A percentile compares a stretch with the other conserved stretches of the same genome.
Conservation (phyloP, 2,329 filamentous ascomycete genomes). For the Diaporthe helianthi region DNA sequence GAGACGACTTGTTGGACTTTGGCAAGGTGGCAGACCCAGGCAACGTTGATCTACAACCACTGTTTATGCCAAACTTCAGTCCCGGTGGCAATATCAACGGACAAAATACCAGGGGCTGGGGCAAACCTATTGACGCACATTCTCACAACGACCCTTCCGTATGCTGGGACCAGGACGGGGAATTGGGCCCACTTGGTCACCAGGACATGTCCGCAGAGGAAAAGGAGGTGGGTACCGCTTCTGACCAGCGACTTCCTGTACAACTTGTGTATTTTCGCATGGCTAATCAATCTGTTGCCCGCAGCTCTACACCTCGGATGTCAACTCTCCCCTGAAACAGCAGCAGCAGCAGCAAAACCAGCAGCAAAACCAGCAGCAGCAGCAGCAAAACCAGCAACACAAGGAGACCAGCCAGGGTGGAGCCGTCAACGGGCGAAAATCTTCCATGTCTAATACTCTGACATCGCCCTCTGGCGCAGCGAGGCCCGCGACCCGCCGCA, state of each 20-base stretch:
- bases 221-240: slow-evolving; percentile 57
- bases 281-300: slow-evolving; percentile 35
- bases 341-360: slow-evolving; percentile 66
- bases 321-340: slow-evolving; percentile 93
- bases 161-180: slow-evolving; percentile 84
- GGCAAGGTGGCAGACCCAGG: slow-evolving; percentile 62
- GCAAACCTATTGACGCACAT: slow-evolving; percentile 77
- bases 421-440: slow-evolving; percentile 75
- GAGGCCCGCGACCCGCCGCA: slow-evolving; percentile 78
- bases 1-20: slow-evolving; percentile 79
- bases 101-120: slow-evolving; percentile 71
- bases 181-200: slow-evolving; percentile 74
- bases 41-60: slow-evolving; percentile 66
- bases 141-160: slow-evolving; percentile 82
- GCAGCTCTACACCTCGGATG: slow-evolving; percentile 81
- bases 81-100: slow-evolving; percentile 72
- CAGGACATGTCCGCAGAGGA: slow-evolving; percentile 71
- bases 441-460: slow-evolving; percentile 79
- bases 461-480: slow-evolving; percentile 75
- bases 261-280: slow-evolving; percentile 35
- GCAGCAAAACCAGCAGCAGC: slow-evolving; percentile 43
- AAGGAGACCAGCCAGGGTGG: slow-evolving; percentile 65
- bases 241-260: slow-evolving; percentile 29
- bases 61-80: slow-evolving; percentile 82
- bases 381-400: slow-evolving; percentile 58